Percentiles rank a stretch among this genome's conserved stretches.
Conservation (phyloP, 768 basidiomycete genomes). For the Boletus pseudo-olivaceus region DNA sequence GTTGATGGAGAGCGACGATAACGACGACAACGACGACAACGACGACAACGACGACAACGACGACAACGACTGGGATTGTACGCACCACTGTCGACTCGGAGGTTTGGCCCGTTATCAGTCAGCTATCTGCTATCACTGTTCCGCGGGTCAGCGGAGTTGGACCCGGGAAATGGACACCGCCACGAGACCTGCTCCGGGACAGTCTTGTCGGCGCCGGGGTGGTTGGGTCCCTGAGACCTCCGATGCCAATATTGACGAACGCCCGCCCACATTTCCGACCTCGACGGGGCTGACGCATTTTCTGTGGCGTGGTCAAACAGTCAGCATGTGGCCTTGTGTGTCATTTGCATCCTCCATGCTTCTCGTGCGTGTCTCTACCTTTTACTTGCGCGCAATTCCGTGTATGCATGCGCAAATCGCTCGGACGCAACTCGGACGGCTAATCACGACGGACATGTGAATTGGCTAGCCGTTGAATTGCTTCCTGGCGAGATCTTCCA, state of each 20-base stretch:
- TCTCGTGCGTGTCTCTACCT: constrained; percentile 9
- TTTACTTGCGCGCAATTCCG: neutral
- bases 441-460: constrained; percentile 14
- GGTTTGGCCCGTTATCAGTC: neutral
- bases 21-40: neutral
- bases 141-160: constrained; percentile 15
- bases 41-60: too few species aligned
- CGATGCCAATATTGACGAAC: constrained; percentile 6
- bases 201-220: constrained; percentile 4
- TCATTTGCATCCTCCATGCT: constrained; percentile 8
- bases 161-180: too few species aligned
- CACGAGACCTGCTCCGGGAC: neutral
- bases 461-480: neutral
- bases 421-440: constrained; percentile 13
- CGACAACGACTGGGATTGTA: too few species aligned
- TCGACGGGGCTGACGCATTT: constrained; percentile 18
- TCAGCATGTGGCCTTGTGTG: constrained; percentile 1
- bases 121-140: neutral
- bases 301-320: neutral
- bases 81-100: neutral
- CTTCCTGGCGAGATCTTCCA: constrained; percentile 25
- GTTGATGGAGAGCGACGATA: neutral
- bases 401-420: constrained; percentile 17
- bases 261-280: constrained; percentile 19
- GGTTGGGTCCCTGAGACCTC: constrained; percentile 3